Evolutionary conservation across 2,329 filamentous ascomycete genomes (phyloP), one percentile per base, ranked within the genome.

Genomic region (Boeremia exigua): DNA sequence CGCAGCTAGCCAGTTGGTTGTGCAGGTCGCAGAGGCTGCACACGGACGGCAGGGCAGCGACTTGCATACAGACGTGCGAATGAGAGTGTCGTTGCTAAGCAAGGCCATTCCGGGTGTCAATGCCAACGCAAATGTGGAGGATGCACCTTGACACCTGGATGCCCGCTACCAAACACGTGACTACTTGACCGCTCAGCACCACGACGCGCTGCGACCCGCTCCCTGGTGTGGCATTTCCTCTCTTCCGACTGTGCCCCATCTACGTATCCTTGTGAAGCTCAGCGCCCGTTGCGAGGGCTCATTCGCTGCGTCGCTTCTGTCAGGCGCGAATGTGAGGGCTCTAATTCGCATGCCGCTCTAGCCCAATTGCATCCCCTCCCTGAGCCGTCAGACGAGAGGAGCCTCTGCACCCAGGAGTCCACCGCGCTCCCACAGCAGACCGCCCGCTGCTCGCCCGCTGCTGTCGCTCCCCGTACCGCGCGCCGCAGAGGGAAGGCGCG

Each of bases 271-370:
- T 47, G 42, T 60, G 42, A 51, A 55, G 49, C 56, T 40, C 50
- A 45, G 58, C 46, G 59, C 47, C 46, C 50, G 61, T 59, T 63
- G 64, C 51, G 64, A 57, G 48, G 50, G 37, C 54, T 62, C 48
- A 72, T 70, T 73, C 67, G 71, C 64, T 67, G 67, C 50, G 56
- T 54, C 45, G 59, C 47, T 58, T 51, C 44, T 40, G 52, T 23
- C 59, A 65, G 63, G 69, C 70, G 69, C 69, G 68, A 67, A 70
- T 72, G 69, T 65, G 63, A 71, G 59, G 51, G 63, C 56, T 54
- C 66, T 68, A 56, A 74, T 68, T 74, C 70, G 64, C 63, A 65
- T 66, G 69, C 63, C 65, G 62, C 65, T 66, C 60, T 68, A 72
- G 67, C 63, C 70, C 69, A 72, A 71, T 72, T 68, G 62, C 65